Evolutionary conservation across 2,329 filamentous ascomycete species (phyloP), one percentile per base, ranked within the genome.

Genomic region (Fusarium poae): DNA sequence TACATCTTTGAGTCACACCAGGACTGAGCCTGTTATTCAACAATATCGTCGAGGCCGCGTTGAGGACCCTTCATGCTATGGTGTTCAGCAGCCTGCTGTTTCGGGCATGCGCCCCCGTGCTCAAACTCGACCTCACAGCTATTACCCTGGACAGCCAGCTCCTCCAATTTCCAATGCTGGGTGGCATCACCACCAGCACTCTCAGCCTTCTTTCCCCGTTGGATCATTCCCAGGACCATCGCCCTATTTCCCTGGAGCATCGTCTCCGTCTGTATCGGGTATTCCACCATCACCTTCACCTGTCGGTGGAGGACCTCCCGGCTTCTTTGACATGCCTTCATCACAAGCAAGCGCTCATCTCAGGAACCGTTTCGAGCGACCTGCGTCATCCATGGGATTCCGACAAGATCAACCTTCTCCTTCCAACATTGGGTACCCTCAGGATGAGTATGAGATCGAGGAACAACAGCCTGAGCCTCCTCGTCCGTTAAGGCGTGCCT

Each of bases 391-490:
- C 44, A 82, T 83, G 76, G 82, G 79, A 15, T 82, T 77, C 57
- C 79, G 70, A 23, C 72, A 73, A 59, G 50, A 72, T 45, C 52
- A 72, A 34, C 60, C 68, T 29, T 75, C 68, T 52, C 74, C 68
- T 43, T 68, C 72, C 15, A 56, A 73, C 4, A 60, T 69, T 40
- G 78, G 79, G 0, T 83, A 81, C 54, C 76, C 70, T 4, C 75
- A 77, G 3, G 79, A 82, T 13, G 81, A 82, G 5, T 83, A 81
- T 48, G 81, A 83, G 3, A 79, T 81, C 13, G 78, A 82, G 5
- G 75, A 79, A 29, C 78, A 82, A 6, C 78, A 82, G 6, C 75
- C 79, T 29, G 74, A 78, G 4, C 74, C 77, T 15, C 75, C 74
- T 5, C 62, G 83, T 2, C 48, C 48, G 11, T 18, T 76, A 7